Base-by-base conservation (phyloP, 768 basidiomycete genomes). In the Suillus subluteus region DNA sequence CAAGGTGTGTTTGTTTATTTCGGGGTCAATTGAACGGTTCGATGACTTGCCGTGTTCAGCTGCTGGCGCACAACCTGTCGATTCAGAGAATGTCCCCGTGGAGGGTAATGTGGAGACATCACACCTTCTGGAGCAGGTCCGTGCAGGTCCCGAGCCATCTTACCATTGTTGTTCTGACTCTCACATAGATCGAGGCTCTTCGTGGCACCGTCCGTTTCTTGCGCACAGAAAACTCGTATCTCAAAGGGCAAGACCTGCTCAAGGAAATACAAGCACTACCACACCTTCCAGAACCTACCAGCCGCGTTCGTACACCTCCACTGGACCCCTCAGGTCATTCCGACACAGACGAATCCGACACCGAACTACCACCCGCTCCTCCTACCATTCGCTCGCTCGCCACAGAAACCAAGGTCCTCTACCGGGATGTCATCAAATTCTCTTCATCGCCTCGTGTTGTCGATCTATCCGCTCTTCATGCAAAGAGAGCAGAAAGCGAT, bases 211-310 rank as follows among this genome's bases (percentile, higher is more conserved):
- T 99, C 37, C 88, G 94, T 23, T 98, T 92, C 87, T 83, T 99
- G n/a, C 89, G 96, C 30, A 89, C 85, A 43, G 96, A 99, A 78
- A 99, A 99, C 75, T 87, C 94, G 3, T 95, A 94, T 74, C 89
- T 99, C 79, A 96, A 92, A 74, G 94, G 95, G 3, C 93, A 95
- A 76, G 95, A 96, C 72, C 85, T 99, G 0, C 87, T 98, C 66
- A 84, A 86, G 62, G 92, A 95, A 71, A 89, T 99, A 64, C 87
- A 91, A 68, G 73, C 87, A 7, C 82, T 99, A 0, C 92, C 91
- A 21, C 81, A 82, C 0, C 86, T 94, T n/a, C 81, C 84, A 5
- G 81, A 81, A 59, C 82, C 83, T 13, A 67, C 82, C 66, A 74
- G 77, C 44, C 80, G 88, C 56, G 68, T 81, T 13, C 83, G 87